These are phyloP conservation scores for Straminergon stramineum DNA, from an alignment of 225 moss, liverwort and hornwort genomes.

Conservation along the genomic window DNA sequence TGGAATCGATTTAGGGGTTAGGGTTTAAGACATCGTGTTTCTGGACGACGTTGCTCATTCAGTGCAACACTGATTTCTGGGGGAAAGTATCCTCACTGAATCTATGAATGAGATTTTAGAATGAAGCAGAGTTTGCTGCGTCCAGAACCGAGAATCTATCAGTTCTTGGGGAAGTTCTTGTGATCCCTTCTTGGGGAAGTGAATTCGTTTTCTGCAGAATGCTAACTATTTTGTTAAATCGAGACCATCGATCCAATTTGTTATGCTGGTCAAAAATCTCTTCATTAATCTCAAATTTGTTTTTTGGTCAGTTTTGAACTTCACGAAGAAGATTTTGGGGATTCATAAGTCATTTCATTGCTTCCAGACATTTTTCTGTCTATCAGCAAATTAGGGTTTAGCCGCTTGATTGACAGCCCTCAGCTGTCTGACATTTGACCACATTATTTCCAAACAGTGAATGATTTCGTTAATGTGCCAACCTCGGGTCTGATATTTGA, in stretches of 20 bases:
- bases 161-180: not conserved
- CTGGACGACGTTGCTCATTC: not conserved
- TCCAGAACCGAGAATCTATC: not conserved
- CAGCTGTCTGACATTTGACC: not conserved
- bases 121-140: not conserved
- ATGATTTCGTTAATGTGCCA: not conserved
- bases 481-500: not conserved
- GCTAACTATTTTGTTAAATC: not conserved
- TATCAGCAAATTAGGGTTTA: not conserved
- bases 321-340: not conserved
- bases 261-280: not conserved
- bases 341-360: not conserved
- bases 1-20: conserved; percentile 1
- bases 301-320: not conserved
- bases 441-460: not conserved
- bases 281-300: not conserved
- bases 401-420: not conserved
- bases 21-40: conserved; percentile 1
- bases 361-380: not conserved
- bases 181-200: not conserved
- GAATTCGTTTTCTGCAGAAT: not conserved
- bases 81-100: not conserved
- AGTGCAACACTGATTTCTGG: not conserved
- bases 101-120: not conserved
- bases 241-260: not conserved